phyloP scores from a whole-genome alignment of 2,329 filamentous ascomycete genomes.

The Exophiala calicioides region DNA sequence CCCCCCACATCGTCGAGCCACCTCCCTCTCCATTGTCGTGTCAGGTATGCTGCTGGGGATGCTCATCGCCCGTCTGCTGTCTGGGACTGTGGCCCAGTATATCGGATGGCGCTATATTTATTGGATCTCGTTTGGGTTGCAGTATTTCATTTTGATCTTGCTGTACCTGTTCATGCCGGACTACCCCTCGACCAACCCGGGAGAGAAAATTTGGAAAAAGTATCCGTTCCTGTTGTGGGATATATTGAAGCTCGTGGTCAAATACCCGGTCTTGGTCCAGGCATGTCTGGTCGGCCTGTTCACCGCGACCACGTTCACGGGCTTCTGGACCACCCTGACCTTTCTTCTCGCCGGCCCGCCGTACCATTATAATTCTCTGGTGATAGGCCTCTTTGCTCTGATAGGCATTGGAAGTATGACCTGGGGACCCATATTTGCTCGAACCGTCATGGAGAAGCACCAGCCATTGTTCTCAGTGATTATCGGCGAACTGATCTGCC shows the following conservation, averaged over 20 bases:
- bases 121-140: conserved; percentile 72
- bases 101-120: conserved; percentile 76
- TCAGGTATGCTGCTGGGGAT: conserved; percentile 75
- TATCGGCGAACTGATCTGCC: conserved; percentile 59
- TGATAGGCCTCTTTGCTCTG: conserved; percentile 76
- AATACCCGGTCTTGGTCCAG: conserved; percentile 69
- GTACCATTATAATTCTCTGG: conserved; percentile 66
- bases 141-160: conserved; percentile 65
- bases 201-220: conserved; percentile 39
- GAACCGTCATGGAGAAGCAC: conserved; percentile 65
- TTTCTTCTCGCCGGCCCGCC: conserved; percentile 74
- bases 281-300: conserved; percentile 67
- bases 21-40: conserved; percentile 71
- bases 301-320: conserved; percentile 62
- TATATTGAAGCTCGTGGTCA: conserved; percentile 64
- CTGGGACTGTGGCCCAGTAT: conserved; percentile 72
- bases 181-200: conserved; percentile 72
- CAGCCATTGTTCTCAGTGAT: conserved; percentile 68
- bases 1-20: conserved; percentile 66
- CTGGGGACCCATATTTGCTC: conserved; percentile 68
- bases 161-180: conserved; percentile 77
- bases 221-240: conserved; percentile 58
- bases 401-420: conserved; percentile 72
- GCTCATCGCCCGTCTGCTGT: conserved; percentile 72
- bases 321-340: conserved; percentile 74